Evolutionary conservation across 2,329 filamentous ascomycete species (phyloP), one percentile per base, ranked within the genome.

Genomic region (Stagonosporopsis tanaceti): DNA sequence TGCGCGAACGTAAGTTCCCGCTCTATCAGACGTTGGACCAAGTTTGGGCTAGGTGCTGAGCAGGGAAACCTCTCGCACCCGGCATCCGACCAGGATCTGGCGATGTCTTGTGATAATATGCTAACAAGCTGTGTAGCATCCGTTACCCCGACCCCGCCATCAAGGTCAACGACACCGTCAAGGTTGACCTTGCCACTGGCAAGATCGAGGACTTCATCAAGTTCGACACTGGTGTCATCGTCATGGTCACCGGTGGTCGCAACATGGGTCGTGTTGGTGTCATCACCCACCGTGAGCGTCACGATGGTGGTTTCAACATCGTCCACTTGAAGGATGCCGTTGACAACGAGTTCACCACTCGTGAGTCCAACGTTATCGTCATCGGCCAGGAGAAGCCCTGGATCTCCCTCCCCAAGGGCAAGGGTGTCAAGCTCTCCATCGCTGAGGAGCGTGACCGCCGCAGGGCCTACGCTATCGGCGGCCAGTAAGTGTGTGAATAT

Each of bases 221-320:
- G 84, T 99, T 99, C 85, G 95, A 99, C 82, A 97, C 93, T 78
- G 95, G 94, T 83, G 90, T 92, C 80, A 93, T 99, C 76, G 93
- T 91, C 82, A 99, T 99, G 94, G 91, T 90, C 78, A 99, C 95
- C 74, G 95, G 95, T 89, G 95, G 95, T 89, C 95, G 94, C 81
- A 99, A 99, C 92, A 99, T 98, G 94, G 95, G 95, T 81, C 95
- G 95, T 94, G 94, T 99, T 79, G 95, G 95, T 91, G 94, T 98
- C 82, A 96, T 99, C 86, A 98, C 95, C 77, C 93, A 99, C 89
- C 94, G 95, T 87, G 95, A 99, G 89, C 92, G 95, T 77, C 95
- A 99, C 88, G 95, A 99, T 76, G 95, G 95, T 87, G 95, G 95
- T 82, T 99, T 99, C 91, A 96, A 96, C 89, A 96, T 99, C 78